phyloP scores from a whole-genome alignment of 345 rosid genomes.

The Hibiscus syriacus region DNA sequence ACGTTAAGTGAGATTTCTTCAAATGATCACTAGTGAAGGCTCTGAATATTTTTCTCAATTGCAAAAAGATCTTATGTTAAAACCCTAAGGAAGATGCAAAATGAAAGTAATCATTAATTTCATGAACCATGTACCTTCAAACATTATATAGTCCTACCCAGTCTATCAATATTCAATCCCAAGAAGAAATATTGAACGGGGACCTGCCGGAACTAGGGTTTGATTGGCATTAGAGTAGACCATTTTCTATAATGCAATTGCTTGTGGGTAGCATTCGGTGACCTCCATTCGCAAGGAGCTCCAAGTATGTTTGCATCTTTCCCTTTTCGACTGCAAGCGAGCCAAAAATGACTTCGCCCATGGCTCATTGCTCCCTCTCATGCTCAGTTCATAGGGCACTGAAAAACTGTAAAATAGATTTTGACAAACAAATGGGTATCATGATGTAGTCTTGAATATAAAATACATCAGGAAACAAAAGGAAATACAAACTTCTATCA shows the following conservation, averaged over 20 bases:
- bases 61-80: too few relatives aligned
- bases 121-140: too few relatives aligned
- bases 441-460: background rate
- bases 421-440: background rate
- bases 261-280: constrained; percentile 74
- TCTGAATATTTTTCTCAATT: too few relatives aligned
- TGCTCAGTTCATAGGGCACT: constrained; percentile 85
- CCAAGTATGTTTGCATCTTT: constrained; percentile 61
- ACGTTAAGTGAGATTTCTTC: too few relatives aligned
- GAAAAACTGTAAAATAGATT: constrained; percentile 50
- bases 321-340: constrained; percentile 48
- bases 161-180: background rate
- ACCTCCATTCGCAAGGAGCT: constrained; percentile 62
- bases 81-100: too few relatives aligned
- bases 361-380: constrained; percentile 63
- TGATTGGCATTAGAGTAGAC: background rate
- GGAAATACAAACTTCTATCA: background rate
- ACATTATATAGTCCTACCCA: too few relatives aligned
- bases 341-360: constrained; percentile 67
- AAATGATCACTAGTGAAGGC: too few relatives aligned
- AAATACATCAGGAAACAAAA: background rate
- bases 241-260: constrained; percentile 53
- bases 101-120: too few relatives aligned
- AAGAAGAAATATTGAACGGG: too few relatives aligned
- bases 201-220: background rate